Percentiles rank a stretch among this genome's conserved stretches.
These are phyloP conservation scores for Wallacemonas sp. DNA, from an alignment of 208 protist species.

Conservation along the genomic window DNA sequence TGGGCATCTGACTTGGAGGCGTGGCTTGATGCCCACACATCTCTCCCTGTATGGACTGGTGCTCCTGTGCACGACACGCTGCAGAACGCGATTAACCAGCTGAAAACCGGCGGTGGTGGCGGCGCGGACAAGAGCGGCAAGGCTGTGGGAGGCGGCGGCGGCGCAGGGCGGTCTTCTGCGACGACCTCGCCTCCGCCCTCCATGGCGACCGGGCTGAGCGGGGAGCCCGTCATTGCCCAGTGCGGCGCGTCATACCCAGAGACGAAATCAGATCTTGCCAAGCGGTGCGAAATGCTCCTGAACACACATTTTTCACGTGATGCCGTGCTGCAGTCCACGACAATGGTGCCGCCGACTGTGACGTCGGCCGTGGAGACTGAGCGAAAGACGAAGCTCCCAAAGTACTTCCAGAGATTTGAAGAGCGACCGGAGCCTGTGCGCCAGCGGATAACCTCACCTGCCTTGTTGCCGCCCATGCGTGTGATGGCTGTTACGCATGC, in stretches of 20 bases:
- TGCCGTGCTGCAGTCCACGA: neutral
- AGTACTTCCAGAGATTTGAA: slow-evolving; percentile 40
- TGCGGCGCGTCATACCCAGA: slow-evolving; percentile 62
- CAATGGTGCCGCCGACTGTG: slow-evolving; percentile 42
- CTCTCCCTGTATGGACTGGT: slow-evolving; percentile 51
- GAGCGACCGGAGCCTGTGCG: slow-evolving; percentile 6
- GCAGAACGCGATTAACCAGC: slow-evolving; percentile 7
- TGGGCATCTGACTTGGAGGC: slow-evolving; percentile 32
- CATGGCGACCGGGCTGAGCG: neutral
- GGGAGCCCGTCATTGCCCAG: neutral
- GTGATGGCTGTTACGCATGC: slow-evolving; percentile 81
- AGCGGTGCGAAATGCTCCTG: slow-evolving; percentile 58
- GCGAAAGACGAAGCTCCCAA: slow-evolving; percentile 42
- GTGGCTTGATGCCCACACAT: slow-evolving; percentile 30
- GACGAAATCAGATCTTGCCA: slow-evolving; percentile 38
- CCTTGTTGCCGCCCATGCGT: slow-evolving; percentile 71
- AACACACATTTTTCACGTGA: slow-evolving; percentile 42
- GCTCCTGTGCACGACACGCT: slow-evolving; percentile 9
- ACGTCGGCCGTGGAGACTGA: slow-evolving; percentile 37
- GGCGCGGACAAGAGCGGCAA: neutral
- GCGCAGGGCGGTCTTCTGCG: neutral
- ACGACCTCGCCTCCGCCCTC: neutral
- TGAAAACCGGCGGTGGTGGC: slow-evolving; percentile 18
- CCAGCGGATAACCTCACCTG: slow-evolving; percentile 12
- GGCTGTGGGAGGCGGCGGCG: too few species aligned